Evolutionary conservation across 2,329 filamentous ascomycete genomes (phyloP), one percentile per base, ranked within the genome.

Genomic region (Aspergillus ruber): DNA sequence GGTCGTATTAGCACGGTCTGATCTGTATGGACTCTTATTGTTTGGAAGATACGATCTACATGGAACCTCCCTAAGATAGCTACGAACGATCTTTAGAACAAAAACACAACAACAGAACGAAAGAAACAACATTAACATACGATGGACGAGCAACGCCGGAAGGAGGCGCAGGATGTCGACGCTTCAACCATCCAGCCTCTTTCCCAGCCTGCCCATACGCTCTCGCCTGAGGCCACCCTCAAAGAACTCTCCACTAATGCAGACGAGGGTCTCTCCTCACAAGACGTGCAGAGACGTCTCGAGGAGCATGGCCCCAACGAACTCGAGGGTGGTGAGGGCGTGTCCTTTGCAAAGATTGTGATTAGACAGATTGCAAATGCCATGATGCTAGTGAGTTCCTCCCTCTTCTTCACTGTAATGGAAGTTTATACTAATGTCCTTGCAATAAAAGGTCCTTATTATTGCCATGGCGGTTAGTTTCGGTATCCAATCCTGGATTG

Each of bases 321-420:
- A 49, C 75, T 87, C 9, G 80, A 88, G 40, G 80, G 87, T 17
- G 83, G 61, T 38, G 60, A 66, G 77, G 80, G 79, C 23, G 82
- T 90, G 42, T 79, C 61, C 77, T 83, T 85, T 74, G 83, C 77
- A 58, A 90, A 84, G 57, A 86, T 86, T 50, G 67, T 87, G 18
- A 70, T 85, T 43, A 74, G 77, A 27, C 83, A 87, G 60, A 72
- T 86, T 45, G 82, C 81, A 50, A 86, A 86, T 64, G 83, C 83
- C 12, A 80, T 86, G 79, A 85, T 80, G 54, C 64, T 86, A 65
- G 83, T 83, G 63, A 60, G 63, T 64, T 20, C 9, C n/a, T n/a
- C n/a, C n/a, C n/a, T 15, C 44, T 36, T 10, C 44, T 29, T 18
- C 8, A 8, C 2, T 33, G 1, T 23, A 27, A 23, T 15, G 10